Evolutionary conservation across 371 early-diverging fungal genomes (phyloP), one percentile per base, ranked within the genome.

Genomic region (Capillidium rhysosporum): DNA sequence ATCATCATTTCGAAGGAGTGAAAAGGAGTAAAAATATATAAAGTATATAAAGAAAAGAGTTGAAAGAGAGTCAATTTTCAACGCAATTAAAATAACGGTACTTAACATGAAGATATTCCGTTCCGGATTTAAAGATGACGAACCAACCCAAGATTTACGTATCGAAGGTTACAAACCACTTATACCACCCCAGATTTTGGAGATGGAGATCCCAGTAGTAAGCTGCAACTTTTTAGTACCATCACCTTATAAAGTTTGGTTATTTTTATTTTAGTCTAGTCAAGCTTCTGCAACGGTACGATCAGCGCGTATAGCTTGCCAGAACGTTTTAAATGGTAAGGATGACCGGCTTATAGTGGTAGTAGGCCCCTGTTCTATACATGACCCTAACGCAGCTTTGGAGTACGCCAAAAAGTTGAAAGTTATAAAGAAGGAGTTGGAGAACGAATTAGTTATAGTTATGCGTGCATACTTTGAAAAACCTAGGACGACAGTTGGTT

Each of bases 391-490:
- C 55, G 84, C 89, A 43, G 93, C 90, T 9, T 64, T 82, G 31
- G 89, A 86, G 57, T 93, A 93, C 63, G 62, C 68, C 61, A 61
- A 64, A 20, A 28, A 1, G 26, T 16, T 40, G 12, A 43, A 26
- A 18, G 26, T 25, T 25, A 47, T 47, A 4, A 47, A 25, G 18
- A 10, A 20, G 23, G 25, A 43, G 18, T 28, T 41, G 21, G 44
- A 64, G 26, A 66, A 62, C 25, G 90, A 92, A 26, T 63, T 92
- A 49, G 58, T 73, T 21, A 83, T 92, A 40, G 76, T 92, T 53
- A 90, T 92, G 91, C 70, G 92, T 44, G 84, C 82, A 40, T 93
- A 89, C 73, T 93, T 93, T 69, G 92, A 92, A 69, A 92, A 92
- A 68, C 92, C 92, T 12, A 68, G 92, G 56, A 90, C 92, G 3